phyloP scores from a whole-genome alignment of 169 alveolate species.

The Eimeria sp. region DNA sequence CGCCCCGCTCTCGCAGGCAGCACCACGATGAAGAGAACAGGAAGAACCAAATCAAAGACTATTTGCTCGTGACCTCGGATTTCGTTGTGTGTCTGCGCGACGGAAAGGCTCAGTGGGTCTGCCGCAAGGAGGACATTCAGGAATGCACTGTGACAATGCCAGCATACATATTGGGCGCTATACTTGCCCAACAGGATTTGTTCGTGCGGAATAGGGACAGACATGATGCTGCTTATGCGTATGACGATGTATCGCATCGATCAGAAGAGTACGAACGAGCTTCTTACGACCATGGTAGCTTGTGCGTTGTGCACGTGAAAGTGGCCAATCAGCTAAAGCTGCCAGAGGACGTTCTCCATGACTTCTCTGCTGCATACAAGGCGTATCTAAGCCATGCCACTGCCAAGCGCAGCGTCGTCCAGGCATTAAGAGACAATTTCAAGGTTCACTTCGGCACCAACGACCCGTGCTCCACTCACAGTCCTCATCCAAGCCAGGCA shows the following conservation, averaged over 20 bases:
- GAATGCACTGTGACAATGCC: constrained; percentile 45
- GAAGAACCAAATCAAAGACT: constrained; percentile 10
- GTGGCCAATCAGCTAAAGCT: constrained; percentile 46
- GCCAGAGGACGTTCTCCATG: constrained; percentile 2
- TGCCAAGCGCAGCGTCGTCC: constrained; percentile 55
- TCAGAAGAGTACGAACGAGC: background rate
- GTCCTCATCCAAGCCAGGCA: background rate
- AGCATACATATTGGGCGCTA: constrained; percentile 49
- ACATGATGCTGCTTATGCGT: background rate
- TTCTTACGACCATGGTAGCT: background rate
- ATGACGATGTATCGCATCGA: background rate
- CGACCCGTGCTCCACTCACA: background rate
- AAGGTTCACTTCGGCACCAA: constrained; percentile 1
- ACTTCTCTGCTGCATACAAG: constrained; percentile 60
- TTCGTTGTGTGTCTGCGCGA: constrained; percentile 57
- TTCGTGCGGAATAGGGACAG: constrained; percentile 18
- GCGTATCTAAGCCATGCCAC: constrained; percentile 61
- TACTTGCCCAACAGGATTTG: constrained; percentile 53
- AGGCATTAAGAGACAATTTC: constrained; percentile 3
- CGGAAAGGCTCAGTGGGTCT: constrained; percentile 79
- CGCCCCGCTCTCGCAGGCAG: constrained; percentile 24
- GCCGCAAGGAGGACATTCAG: constrained; percentile 68
- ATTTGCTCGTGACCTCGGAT: constrained; percentile 58
- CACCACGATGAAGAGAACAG: background rate
- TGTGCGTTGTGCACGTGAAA: constrained; percentile 27